Base-by-base conservation (phyloP, 495 filamentous ascomycete species). In the Achaetomiella virescens region DNA sequence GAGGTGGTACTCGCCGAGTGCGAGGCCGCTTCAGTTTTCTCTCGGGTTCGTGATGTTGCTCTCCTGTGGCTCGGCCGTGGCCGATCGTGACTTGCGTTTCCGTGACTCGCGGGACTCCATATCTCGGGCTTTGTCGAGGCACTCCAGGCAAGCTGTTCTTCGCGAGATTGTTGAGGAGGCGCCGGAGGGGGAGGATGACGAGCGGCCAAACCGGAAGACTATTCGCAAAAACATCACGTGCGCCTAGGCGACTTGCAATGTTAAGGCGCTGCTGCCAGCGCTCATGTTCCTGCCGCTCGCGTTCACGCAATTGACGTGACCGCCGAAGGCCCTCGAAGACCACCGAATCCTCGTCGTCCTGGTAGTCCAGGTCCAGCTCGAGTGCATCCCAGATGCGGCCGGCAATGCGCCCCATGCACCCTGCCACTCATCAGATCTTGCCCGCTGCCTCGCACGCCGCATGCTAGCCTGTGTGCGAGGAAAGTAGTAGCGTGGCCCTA, bases 61-160 rank as follows among this genome's bases (percentile, higher is more conserved):
- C 86, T 63, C 82, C 7, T 76, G 79, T 0, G 89, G 89, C 11
- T 90, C 92, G 18, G 84, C 72, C 12, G 86, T 89, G 0, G 78
- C 78, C 2, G 79, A 82, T 38, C 75, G 76, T n/a, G 89, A 87
- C 65, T 90, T 92, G 41, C 90, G 79, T 69, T 96, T 96, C 43
- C 88, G 65, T 37, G 58, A 61, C 50, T 87, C 81, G 43, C 88
- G 65, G 40, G 58, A 60, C 48, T 87, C 81, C 20, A 84, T 78
- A 29, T 90, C 85, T 61, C 86, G 81, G 35, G 89, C 89, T 58
- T 83, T 87, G 59, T 97, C 90, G 52, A 96, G 84, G 84, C 89
- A 50, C 91, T 89, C 91, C 91, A 97, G 11, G 91, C 91, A 27
- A 82, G 78, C 58, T 84, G 78, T 64, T 95, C 91, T 53, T 95